Conservation (phyloP, 768 basidiomycete species). For the Boletus rubescentipes region DNA sequence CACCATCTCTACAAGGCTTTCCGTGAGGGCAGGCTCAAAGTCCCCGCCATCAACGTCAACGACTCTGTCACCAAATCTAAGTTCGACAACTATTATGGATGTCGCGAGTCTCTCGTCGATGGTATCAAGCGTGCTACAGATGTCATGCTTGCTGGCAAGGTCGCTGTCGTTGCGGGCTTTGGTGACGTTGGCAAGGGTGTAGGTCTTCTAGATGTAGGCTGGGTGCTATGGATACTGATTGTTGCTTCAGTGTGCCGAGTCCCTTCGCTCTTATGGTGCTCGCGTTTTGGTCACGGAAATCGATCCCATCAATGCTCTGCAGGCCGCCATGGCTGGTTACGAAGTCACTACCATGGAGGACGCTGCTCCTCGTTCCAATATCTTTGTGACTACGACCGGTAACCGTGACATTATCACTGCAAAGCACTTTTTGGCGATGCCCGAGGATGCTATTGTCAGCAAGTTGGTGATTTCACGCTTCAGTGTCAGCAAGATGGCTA, state of each 20-base stretch:
- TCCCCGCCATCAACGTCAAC: slow-evolving; percentile 99
- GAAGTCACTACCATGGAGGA: slow-evolving; percentile 99
- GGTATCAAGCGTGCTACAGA: slow-evolving; percentile 99
- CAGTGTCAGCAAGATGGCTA: slow-evolving; percentile 7
- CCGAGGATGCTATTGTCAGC: slow-evolving; percentile 97
- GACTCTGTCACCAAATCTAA: slow-evolving; percentile 99
- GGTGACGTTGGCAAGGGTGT: slow-evolving; percentile 99
- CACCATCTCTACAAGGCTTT: slow-evolving; percentile 99
- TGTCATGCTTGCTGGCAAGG: slow-evolving; percentile 99
- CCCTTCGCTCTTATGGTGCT: slow-evolving; percentile 94
- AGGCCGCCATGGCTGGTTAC: slow-evolving; percentile 99
- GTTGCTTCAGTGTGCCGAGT: slow-evolving; percentile 86
- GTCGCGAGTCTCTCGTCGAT: slow-evolving; percentile 98
- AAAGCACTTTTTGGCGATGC: slow-evolving; percentile 92
- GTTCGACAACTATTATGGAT: slow-evolving; percentile 98
- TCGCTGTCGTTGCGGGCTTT: slow-evolving; percentile 97
- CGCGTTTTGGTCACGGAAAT: slow-evolving; percentile 97
- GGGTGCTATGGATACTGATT: neutral
- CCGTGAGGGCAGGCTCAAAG: slow-evolving; percentile 93
- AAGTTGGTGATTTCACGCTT: slow-evolving; percentile 60
- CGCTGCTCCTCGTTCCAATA: slow-evolving; percentile 81
- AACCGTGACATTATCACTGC: slow-evolving; percentile 96
- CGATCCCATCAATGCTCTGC: slow-evolving; percentile 99
- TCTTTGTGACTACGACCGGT: slow-evolving; percentile 98
- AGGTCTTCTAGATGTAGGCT: slow-evolving; percentile 36